Conservation (phyloP, 148 eudicot species). For the Hydrangea macrophylla region DNA sequence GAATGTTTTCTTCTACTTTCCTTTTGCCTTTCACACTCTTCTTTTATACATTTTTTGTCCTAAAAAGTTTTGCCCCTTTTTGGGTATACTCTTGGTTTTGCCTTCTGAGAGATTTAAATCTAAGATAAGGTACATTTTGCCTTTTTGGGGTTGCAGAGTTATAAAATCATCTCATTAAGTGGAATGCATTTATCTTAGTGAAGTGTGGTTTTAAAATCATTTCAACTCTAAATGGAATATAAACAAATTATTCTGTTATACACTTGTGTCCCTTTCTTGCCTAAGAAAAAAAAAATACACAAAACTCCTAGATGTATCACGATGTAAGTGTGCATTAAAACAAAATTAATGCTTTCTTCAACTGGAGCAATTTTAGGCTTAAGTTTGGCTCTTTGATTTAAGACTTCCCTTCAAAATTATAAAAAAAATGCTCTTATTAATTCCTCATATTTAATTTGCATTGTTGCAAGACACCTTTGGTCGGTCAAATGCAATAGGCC, state of each 20-base stretch:
- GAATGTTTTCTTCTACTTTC: slow-evolving; percentile 1
- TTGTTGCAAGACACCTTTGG: no score
- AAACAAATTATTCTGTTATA: not conserved
- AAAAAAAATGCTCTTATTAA: no score
- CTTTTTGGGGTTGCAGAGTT: slow-evolving; percentile 5
- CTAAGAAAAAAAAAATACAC: not conserved
- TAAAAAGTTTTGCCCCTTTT: slow-evolving; percentile 4
- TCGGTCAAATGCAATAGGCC: no score
- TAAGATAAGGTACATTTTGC: slow-evolving; percentile 5
- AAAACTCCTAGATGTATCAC: no score
- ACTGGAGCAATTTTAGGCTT: not conserved
- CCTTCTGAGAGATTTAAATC: not conserved
- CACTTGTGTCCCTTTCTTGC: not conserved
- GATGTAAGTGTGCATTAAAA: no score
- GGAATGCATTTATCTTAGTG: not conserved
- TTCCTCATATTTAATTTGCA: no score
- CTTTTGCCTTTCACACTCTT: slow-evolving; percentile 8
- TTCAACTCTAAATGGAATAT: slow-evolving; percentile 2
- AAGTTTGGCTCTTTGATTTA: no score
- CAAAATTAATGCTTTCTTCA: not conserved
- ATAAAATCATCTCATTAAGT: not conserved
- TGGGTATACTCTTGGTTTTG: slow-evolving; percentile 3
- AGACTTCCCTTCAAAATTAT: no score
- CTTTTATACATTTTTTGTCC: no score
- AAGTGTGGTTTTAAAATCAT: not conserved